phyloP scores from a whole-genome alignment of 75 land plant genomes.

The Pinus tabuliformis region DNA sequence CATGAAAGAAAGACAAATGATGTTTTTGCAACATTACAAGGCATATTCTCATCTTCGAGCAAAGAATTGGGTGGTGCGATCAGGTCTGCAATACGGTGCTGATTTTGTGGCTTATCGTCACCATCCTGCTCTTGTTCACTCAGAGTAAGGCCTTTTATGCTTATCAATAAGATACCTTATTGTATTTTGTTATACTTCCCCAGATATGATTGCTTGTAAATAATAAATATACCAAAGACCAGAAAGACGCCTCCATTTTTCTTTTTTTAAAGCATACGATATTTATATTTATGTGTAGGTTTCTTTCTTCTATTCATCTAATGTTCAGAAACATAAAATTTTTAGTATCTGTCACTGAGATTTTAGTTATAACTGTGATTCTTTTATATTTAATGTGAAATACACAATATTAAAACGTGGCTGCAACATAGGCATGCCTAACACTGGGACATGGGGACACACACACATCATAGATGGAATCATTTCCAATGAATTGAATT shows the following conservation, averaged over 20 bases:
- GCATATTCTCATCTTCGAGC: constrained; percentile 75
- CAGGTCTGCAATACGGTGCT: constrained; percentile 79
- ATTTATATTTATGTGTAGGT: neutral
- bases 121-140: constrained; percentile 87
- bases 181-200: neutral
- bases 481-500: too few species aligned
- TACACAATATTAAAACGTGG: too few species aligned
- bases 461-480: too few species aligned
- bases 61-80: constrained; percentile 78
- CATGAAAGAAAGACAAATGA: constrained; percentile 29
- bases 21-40: constrained; percentile 46
- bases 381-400: too few species aligned
- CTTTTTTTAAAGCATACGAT: neutral
- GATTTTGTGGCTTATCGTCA: constrained; percentile 86
- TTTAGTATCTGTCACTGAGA: too few species aligned
- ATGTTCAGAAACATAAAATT: too few species aligned
- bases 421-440: too few species aligned
- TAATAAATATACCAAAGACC: neutral
- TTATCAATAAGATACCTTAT: neutral
- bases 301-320: too few species aligned
- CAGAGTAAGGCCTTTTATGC: constrained; percentile 36
- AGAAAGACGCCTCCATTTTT: neutral
- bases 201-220: neutral
- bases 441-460: too few species aligned
- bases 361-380: too few species aligned